phyloP scores from a whole-genome alignment of 1,284 basidiomycete genomes.

The Boletellus sp. region DNA sequence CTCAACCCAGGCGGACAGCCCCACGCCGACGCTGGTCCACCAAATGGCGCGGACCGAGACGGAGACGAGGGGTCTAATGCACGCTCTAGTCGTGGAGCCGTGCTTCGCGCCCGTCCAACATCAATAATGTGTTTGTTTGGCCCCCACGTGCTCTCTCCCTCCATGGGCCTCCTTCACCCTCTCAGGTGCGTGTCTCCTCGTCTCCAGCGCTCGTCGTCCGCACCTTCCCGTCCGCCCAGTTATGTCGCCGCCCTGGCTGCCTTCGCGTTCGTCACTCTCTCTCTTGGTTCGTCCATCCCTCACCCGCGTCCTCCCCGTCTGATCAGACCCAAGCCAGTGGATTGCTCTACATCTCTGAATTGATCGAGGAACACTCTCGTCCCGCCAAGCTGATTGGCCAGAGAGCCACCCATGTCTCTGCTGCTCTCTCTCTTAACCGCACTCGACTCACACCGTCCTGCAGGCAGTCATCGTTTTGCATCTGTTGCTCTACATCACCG shows the following conservation, averaged over 20 bases:
- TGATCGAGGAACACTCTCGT: slow-evolving; percentile 90
- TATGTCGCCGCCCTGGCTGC: slow-evolving; percentile 67
- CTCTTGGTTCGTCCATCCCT: slow-evolving; percentile 53
- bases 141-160: background rate
- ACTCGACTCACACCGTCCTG: slow-evolving; percentile 8
- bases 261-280: slow-evolving; percentile 78
- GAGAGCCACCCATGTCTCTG: slow-evolving; percentile 79
- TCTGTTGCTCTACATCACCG: slow-evolving; percentile 72
- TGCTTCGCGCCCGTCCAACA: slow-evolving; percentile 36
- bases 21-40: slow-evolving; percentile 43
- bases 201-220: background rate
- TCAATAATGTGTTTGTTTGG: background rate
- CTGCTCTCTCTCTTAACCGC: background rate
- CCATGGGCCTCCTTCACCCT: slow-evolving; percentile 40
- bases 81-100: slow-evolving; percentile 29
- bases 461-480: slow-evolving; percentile 80
- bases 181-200: slow-evolving; percentile 39
- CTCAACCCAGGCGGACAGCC: slow-evolving; percentile 64
- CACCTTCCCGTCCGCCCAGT: slow-evolving; percentile 32
- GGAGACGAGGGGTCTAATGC: slow-evolving; percentile 68
- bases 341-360: slow-evolving; percentile 86
- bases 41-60: slow-evolving; percentile 79
- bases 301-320: slow-evolving; percentile 5
- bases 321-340: slow-evolving; percentile 69
- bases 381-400: slow-evolving; percentile 78